phyloP scores from a whole-genome alignment of 2,329 filamentous ascomycete genomes.

The Tympanopsis confertula region DNA sequence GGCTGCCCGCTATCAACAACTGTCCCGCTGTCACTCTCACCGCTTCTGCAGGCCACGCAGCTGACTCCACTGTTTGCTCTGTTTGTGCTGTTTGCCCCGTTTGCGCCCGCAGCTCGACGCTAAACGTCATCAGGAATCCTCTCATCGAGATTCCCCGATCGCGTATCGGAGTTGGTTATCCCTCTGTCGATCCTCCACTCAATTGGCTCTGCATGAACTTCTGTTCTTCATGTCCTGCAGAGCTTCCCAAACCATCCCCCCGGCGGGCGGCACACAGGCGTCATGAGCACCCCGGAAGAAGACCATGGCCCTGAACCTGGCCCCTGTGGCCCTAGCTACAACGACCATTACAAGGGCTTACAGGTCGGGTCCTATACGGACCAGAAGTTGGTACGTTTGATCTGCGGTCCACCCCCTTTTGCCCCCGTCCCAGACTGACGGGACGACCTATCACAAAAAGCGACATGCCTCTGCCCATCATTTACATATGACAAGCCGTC shows the following conservation, averaged over 20 bases:
- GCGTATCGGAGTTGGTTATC: no score
- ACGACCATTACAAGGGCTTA: constrained; percentile 15
- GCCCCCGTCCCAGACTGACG: neutral
- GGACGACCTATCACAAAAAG: constrained; percentile 14
- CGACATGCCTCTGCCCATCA: constrained; percentile 51
- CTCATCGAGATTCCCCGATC: no score
- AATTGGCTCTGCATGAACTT: no score
- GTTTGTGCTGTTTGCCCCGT: no score
- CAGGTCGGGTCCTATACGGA: constrained; percentile 38
- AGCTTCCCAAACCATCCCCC: neutral
- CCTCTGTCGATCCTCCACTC: no score
- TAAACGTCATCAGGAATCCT: no score
- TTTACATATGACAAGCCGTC: constrained; percentile 46
- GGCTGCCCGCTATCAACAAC: constrained; percentile 1
- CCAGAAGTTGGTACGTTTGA: constrained; percentile 31
- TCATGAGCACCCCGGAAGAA: neutral
- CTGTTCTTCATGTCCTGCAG: neutral
- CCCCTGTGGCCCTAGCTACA: neutral
- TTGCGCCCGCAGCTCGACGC: no score
- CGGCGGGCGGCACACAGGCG: neutral
- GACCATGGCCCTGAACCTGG: no score
- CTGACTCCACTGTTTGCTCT: no score
- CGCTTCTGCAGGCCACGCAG: neutral
- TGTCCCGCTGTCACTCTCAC: neutral
- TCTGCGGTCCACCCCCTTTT: neutral